These are phyloP conservation scores for Picea abies DNA, from an alignment of 83 land plant species.

Conservation along the genomic window DNA sequence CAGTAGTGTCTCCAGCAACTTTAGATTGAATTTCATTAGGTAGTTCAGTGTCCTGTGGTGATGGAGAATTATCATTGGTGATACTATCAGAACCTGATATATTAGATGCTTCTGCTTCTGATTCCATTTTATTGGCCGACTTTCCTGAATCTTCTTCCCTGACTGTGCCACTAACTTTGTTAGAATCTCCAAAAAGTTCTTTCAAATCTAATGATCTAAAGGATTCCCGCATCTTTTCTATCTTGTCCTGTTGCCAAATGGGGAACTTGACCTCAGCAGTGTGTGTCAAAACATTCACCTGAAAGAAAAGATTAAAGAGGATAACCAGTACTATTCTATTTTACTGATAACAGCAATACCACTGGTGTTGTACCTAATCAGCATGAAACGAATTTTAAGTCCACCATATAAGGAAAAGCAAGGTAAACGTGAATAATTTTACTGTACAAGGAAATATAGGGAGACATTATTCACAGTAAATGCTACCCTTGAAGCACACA, in stretches of 20 bases:
- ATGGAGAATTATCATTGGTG: background rate
- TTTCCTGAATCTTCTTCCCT: conserved; percentile 6
- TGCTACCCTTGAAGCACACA: background rate
- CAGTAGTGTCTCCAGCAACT: background rate
- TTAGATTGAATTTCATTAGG: background rate
- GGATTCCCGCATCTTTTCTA: conserved; percentile 23
- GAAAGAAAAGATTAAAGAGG: conserved; percentile 2
- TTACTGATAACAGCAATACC: background rate
- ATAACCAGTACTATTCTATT: background rate
- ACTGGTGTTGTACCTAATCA: too few relatives aligned
- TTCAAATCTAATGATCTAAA: conserved; percentile 17
- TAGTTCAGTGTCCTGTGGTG: background rate
- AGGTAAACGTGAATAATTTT: background rate
- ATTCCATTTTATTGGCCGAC: background rate
- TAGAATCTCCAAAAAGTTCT: conserved; percentile 16
- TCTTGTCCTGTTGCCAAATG: conserved; percentile 19
- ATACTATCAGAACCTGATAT: background rate
- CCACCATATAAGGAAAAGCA: background rate
- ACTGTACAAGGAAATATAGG: background rate
- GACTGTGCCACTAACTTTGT: background rate
- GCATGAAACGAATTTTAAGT: too few relatives aligned
- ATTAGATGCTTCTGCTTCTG: conserved; percentile 5
- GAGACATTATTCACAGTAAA: background rate
- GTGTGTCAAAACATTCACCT: conserved; percentile 79
- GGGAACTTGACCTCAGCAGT: conserved; percentile 38